Base-by-base conservation (phyloP, 805 yeast genomes). In the Wickerhamiella occidentalis region DNA sequence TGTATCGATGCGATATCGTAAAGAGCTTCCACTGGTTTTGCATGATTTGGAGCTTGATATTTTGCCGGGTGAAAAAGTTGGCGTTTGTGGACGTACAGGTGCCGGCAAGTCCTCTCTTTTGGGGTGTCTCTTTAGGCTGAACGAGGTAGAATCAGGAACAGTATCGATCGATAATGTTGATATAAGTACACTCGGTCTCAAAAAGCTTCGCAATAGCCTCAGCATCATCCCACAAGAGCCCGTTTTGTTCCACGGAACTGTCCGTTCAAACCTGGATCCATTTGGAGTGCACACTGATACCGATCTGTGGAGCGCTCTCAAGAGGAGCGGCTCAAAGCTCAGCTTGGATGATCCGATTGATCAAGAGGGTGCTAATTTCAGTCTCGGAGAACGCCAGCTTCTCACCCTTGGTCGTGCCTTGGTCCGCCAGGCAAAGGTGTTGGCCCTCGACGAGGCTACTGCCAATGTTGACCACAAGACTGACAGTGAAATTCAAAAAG, bases 181-280 rank as follows among this genome's bases (percentile, higher is more conserved):
- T 59, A 80, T 80, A 47, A 63, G 78, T 1, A 64, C 66, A 6
- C 62, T 85, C 51, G 94, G 94, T 0, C 70, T 85, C 38, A 67
- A 68, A 50, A 82, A 80, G 53, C 70, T 86, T 59, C 71, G 95
- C 55, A 75, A 82, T n/a, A 76, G 75, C 54, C 69, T 85, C 25
- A 76, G 88, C 2, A 85, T 85, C 53, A 85, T 85, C 61, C 95
- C 95, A 2, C 95, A 86, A 63, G 95, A 85, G 56, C 94, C 95
- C 0, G 87, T 83, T 0, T 65, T 85, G 51, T 85, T 86, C 69
- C 77, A 79, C 55, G 95, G 95, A 15, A 74, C 87, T 0, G 75
- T 85, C 45, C 68, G 94, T 59, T 72, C 75, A 51, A 85, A 85
- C 59, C 66, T 85, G 60, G 95, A 85, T 64, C 95, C 95, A 17